phyloP scores from a whole-genome alignment of 2,329 filamentous ascomycete species.

The Penicillium sclerotiorum region DNA sequence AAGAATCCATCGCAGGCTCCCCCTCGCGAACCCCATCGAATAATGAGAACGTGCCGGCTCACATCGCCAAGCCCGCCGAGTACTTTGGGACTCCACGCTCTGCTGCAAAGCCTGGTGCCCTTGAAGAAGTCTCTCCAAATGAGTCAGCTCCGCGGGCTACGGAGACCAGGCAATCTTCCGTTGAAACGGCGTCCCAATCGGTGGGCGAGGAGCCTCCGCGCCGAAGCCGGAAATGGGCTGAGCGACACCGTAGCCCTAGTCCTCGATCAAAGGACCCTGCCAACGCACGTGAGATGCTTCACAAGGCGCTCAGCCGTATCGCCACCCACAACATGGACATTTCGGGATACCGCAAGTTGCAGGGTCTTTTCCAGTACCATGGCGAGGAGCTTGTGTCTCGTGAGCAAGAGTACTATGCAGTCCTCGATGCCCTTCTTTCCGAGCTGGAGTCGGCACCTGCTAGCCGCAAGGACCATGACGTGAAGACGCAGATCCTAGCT shows the following conservation, averaged over 20 bases:
- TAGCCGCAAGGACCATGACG: constrained; percentile 36
- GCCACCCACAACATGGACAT: constrained; percentile 41
- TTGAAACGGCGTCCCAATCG: constrained; percentile 15
- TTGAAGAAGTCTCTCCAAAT: constrained; percentile 45
- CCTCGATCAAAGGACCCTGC: constrained; percentile 42
- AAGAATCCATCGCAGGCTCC: constrained; percentile 4
- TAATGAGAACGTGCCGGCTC: constrained; percentile 29
- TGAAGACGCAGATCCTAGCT: constrained; percentile 47
- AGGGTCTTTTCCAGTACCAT: constrained; percentile 43
- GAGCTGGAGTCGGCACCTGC: constrained; percentile 38
- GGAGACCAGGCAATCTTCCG: constrained; percentile 16
- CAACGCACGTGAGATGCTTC: constrained; percentile 42
- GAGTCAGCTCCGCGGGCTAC: constrained; percentile 31
- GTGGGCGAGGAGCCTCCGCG: constrained; percentile 29
- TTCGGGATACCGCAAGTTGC: constrained; percentile 46
- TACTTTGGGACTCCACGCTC: constrained; percentile 24
- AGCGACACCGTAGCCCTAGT: constrained; percentile 39
- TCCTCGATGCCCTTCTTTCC: constrained; percentile 41
- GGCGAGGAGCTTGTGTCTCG: constrained; percentile 37
- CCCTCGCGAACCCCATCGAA: constrained; percentile 11
- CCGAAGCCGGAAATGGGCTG: constrained; percentile 37
- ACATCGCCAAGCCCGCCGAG: constrained; percentile 16
- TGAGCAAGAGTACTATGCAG: constrained; percentile 39
- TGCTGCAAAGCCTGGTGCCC: constrained; percentile 30
- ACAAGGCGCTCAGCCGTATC: constrained; percentile 41